These are phyloP conservation scores for Neoarthrinium moseri DNA, from an alignment of 2,329 filamentous ascomycete species.

Conservation along the genomic window DNA sequence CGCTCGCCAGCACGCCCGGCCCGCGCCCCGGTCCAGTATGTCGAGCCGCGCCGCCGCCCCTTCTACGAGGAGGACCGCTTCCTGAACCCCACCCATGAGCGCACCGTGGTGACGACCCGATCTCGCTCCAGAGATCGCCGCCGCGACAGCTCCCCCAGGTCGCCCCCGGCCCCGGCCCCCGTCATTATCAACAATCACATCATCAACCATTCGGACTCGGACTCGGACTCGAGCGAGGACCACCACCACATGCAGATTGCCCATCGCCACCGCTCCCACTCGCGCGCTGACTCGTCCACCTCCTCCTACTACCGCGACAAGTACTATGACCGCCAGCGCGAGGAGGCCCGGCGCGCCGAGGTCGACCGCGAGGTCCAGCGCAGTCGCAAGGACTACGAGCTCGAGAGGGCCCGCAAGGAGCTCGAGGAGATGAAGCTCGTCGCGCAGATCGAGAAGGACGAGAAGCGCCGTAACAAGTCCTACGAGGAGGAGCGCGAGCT, in stretches of 20 bases:
- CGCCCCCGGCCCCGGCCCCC: slow-evolving; percentile 32
- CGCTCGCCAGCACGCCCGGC: slow-evolving; percentile 25
- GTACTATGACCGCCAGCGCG: slow-evolving; percentile 28
- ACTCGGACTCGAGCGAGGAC: slow-evolving; percentile 40
- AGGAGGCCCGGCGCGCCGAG: slow-evolving; percentile 18
- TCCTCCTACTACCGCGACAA: slow-evolving; percentile 26
- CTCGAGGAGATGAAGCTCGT: slow-evolving; percentile 44
- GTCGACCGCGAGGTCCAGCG: slow-evolving; percentile 29
- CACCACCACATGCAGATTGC: slow-evolving; percentile 29
- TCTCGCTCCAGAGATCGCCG: slow-evolving; percentile 46
- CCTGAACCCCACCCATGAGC: slow-evolving; percentile 44
- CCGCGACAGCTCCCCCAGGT: slow-evolving; percentile 26
- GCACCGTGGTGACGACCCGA: slow-evolving; percentile 43
- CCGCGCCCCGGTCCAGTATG: slow-evolving; percentile 38
- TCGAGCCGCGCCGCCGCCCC: slow-evolving; percentile 37
- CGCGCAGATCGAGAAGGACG: slow-evolving; percentile 37
- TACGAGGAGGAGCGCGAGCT: slow-evolving; percentile 38
- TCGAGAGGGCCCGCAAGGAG: slow-evolving; percentile 26
- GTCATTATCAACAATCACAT: slow-evolving; percentile 60
- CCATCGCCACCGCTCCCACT: slow-evolving; percentile 27
- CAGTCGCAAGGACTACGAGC: slow-evolving; percentile 38
- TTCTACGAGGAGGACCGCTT: slow-evolving; percentile 40
- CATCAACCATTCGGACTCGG: slow-evolving; percentile 39
- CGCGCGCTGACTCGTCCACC: slow-evolving; percentile 33
- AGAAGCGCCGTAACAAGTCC: slow-evolving; percentile 36